Conservation (phyloP, 352 stramenopile genomes). For the Globisporangium paroecandrum region DNA sequence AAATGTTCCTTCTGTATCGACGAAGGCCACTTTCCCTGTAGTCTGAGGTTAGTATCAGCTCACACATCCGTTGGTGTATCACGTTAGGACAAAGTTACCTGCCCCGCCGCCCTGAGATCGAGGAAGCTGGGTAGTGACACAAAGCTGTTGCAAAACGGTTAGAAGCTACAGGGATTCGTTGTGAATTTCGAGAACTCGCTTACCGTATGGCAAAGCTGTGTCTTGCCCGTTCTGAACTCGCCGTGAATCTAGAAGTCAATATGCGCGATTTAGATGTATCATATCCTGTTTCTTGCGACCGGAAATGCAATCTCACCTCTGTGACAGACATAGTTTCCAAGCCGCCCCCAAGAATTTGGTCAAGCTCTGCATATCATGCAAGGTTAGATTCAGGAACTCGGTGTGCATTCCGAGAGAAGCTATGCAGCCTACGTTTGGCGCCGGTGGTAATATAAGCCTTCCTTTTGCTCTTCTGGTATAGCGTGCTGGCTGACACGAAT, state of each 20-base stretch:
- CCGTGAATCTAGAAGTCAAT: slow-evolving; percentile 66
- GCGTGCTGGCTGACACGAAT: slow-evolving; percentile 64
- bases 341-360: slow-evolving; percentile 82
- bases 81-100: slow-evolving; percentile 30
- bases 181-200: background rate
- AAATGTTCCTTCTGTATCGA: slow-evolving; percentile 94
- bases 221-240: slow-evolving; percentile 94
- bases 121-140: slow-evolving; percentile 82
- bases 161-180: background rate
- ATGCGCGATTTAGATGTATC: background rate
- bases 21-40: slow-evolving; percentile 77
- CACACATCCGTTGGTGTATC: slow-evolving; percentile 9
- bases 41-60: slow-evolving; percentile 5
- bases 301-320: slow-evolving; percentile 44
- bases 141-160: slow-evolving; percentile 33
- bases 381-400: slow-evolving; percentile 14
- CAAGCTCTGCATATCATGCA: slow-evolving; percentile 49
- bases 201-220: slow-evolving; percentile 92
- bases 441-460: slow-evolving; percentile 79
- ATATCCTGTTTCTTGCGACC: too few species aligned
- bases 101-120: slow-evolving; percentile 75
- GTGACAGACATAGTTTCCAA: slow-evolving; percentile 91
- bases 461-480: slow-evolving; percentile 67
- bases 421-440: slow-evolving; percentile 44
- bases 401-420: background rate